Evolutionary conservation across 2,329 filamentous ascomycete genomes (phyloP).

Genomic region (Alternaria novae-zelandiae): DNA sequence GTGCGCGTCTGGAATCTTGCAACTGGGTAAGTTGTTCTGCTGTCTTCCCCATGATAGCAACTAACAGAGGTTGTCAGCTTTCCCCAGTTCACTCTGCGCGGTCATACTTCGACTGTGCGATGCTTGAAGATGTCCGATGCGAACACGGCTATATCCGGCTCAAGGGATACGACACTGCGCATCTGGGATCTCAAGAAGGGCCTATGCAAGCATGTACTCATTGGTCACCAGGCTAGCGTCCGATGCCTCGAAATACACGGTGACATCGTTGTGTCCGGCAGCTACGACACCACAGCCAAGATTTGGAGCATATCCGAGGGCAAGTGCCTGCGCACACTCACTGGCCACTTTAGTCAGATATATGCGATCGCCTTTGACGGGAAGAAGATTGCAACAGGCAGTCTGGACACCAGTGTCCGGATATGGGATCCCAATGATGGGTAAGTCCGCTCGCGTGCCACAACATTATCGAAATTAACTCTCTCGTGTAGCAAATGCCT

Average conservation of each 20-base stretch:
- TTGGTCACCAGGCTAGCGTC: slow-evolving; percentile 95
- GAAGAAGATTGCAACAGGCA: slow-evolving; percentile 89
- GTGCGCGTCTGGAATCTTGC: slow-evolving; percentile 96
- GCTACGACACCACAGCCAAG: slow-evolving; percentile 94
- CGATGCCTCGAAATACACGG: slow-evolving; percentile 95
- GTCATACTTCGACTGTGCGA: slow-evolving; percentile 94
- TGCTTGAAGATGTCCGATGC: slow-evolving; percentile 97
- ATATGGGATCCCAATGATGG: slow-evolving; percentile 94
- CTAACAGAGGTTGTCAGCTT: slow-evolving; percentile 28
- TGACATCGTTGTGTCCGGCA: slow-evolving; percentile 96
- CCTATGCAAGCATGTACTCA: slow-evolving; percentile 86
- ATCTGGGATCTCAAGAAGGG: slow-evolving; percentile 94
- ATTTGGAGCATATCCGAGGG: slow-evolving; percentile 99
- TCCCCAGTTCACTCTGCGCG: slow-evolving; percentile 70
- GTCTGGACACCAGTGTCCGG: slow-evolving; percentile 92
- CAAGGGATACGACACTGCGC: slow-evolving; percentile 89
- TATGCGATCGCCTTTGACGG: slow-evolving; percentile 99
- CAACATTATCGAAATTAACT: slow-evolving; percentile 15
- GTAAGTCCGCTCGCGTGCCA: slow-evolving; percentile 58
- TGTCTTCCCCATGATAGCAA: neutral
- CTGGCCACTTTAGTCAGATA: slow-evolving; percentile 97
- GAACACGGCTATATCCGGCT: slow-evolving; percentile 94
- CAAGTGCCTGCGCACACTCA: slow-evolving; percentile 85
- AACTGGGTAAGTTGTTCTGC: slow-evolving; percentile 71
- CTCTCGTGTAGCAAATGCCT: slow-evolving; percentile 66